A percentile compares a stretch with the other conserved stretches of the same genome.
phyloP scores from a whole-genome alignment of 257 asterid genomes.

The Handroanthus guayacan region DNA sequence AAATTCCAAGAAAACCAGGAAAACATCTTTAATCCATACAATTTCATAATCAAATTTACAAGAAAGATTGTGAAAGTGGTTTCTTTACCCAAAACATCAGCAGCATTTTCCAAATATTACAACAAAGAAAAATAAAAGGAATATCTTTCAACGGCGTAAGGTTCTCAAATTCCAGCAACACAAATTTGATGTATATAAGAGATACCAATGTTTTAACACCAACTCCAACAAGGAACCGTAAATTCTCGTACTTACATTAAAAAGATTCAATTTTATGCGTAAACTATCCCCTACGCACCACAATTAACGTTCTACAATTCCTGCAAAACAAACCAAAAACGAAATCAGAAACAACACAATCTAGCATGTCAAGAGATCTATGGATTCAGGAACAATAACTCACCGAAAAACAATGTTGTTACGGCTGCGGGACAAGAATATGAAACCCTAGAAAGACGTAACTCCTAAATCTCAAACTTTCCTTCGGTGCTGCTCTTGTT shows the following conservation, averaged over 20 bases:
- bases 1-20: neutral
- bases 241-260: conserved; percentile 28
- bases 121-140: neutral
- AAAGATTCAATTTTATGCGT: neutral
- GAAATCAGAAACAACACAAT: neutral
- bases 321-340: conserved; percentile 31
- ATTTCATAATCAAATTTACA: neutral
- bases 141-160: neutral
- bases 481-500: neutral
- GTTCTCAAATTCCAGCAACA: neutral
- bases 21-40: neutral
- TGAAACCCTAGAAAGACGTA: conserved; percentile 36
- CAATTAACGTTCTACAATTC: conserved; percentile 31
- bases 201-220: neutral
- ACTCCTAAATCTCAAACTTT: neutral
- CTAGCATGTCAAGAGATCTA: neutral
- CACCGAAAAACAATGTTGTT: neutral
- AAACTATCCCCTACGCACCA: conserved; percentile 9
- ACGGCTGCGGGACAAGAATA: conserved; percentile 28
- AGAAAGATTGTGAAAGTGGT: neutral
- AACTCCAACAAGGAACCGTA: neutral
- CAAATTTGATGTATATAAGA: neutral
- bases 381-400: neutral
- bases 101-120: neutral
- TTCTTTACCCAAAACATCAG: neutral